Evolutionary conservation across 1,284 basidiomycete species (phyloP), one percentile per base, ranked within the genome.

Genomic region (Acaromyces ingoldii): DNA sequence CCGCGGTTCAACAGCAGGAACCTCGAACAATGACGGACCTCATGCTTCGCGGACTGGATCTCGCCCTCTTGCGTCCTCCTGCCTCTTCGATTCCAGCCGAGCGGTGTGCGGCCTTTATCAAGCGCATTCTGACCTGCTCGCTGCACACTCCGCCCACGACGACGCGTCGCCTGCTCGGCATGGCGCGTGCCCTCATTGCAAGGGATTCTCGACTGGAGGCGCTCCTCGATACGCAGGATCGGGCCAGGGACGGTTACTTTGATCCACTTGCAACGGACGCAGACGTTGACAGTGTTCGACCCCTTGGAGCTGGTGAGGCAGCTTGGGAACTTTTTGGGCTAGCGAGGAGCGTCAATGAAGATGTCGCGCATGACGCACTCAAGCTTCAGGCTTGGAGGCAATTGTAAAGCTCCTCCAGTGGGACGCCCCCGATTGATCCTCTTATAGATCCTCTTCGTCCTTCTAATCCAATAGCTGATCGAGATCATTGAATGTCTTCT

Each of bases 31-130:
- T 31, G 46, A 64, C 49, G 28, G 77, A 89, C 65, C 83, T 93
- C 73, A 80, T 98, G 44, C 93, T 98, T 80, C 83, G 86, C 49
- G 86, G 88, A 36, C 81, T 97, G 46, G 80, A 84, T 53, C 81
- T 88, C 51, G 83, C 85, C 38, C 92, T 95, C 79, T 83, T 82
- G 66, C 80, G 80, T 44, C 79, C 80, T 64, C 82, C 31, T 76
- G 58, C 49, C 9, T 77, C 53, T 72, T 81, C 34, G 60, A 76
- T 60, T 77, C 84, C 91, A 2, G 81, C 88, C 13, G 86, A 85
- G 81, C 85, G 91, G 59, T 82, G 84, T 22, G 89, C 90, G 19
- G 89, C 92, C 1, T 97, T 98, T 75, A 82, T 87, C 51, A 97
- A 97, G 78, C 86, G 95, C 24, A 80, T 98, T 36, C 79, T 91